Percentiles rank a stretch among this genome's conserved stretches.
These are phyloP conservation scores for Aspergillus pseudoviridinutans DNA, from an alignment of 2,329 filamentous ascomycete genomes.

Conservation along the genomic window DNA sequence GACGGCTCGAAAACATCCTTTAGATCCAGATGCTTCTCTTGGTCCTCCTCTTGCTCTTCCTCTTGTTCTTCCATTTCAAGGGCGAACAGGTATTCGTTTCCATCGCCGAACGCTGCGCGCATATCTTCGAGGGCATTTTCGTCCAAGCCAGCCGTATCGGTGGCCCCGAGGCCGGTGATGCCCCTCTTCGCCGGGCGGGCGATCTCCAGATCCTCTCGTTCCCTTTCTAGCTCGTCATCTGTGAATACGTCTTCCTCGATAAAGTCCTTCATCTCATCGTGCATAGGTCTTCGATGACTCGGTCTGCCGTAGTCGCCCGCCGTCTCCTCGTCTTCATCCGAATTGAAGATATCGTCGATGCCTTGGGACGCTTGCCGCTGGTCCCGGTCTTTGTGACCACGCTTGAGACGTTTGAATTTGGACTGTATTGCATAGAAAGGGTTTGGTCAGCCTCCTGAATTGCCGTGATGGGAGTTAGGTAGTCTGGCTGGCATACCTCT, in stretches of 20 bases:
- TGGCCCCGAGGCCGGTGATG: slow-evolving; percentile 61
- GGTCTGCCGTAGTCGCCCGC: slow-evolving; percentile 44
- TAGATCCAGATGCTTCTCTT: slow-evolving; percentile 81
- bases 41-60: slow-evolving; percentile 69
- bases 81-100: slow-evolving; percentile 94
- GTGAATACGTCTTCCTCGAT: slow-evolving; percentile 95
- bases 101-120: slow-evolving; percentile 92
- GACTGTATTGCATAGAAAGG: slow-evolving; percentile 50
- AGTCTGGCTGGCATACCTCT: slow-evolving; percentile 56
- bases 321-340: slow-evolving; percentile 77
- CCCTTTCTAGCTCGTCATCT: slow-evolving; percentile 71
- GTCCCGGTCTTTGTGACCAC: slow-evolving; percentile 69
- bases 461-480: neutral
- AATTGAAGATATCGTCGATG: slow-evolving; percentile 89
- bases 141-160: slow-evolving; percentile 80
- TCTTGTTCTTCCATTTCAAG: slow-evolving; percentile 83
- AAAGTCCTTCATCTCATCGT: slow-evolving; percentile 88
- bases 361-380: slow-evolving; percentile 60
- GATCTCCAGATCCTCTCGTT: slow-evolving; percentile 83
- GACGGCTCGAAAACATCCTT: slow-evolving; percentile 99
- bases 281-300: slow-evolving; percentile 54
- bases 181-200: slow-evolving; percentile 72
- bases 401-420: slow-evolving; percentile 95
- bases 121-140: slow-evolving; percentile 94
- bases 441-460: neutral